Percentiles rank a stretch among this genome's conserved stretches.
phyloP scores from a whole-genome alignment of 2,329 filamentous ascomycete species.

The Botrytis elliptica region DNA sequence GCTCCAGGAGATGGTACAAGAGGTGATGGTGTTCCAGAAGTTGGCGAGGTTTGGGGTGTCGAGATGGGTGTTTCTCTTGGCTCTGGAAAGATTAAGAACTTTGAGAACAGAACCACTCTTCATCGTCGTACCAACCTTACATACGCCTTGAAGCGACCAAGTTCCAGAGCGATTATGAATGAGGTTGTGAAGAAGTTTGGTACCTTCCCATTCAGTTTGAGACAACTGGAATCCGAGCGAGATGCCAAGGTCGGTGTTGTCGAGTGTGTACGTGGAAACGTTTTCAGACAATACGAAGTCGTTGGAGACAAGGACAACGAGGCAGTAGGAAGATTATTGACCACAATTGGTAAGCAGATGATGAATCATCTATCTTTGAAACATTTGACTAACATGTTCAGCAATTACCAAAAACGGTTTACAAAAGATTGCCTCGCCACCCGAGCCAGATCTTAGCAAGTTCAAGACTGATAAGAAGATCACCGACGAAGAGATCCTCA shows the following conservation, averaged over 20 bases:
- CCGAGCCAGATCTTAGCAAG: constrained; percentile 73
- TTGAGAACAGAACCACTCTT: constrained; percentile 84
- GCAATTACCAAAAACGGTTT: constrained; percentile 98
- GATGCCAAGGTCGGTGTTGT: constrained; percentile 93
- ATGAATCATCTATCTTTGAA: not conserved
- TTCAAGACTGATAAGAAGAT: constrained; percentile 98
- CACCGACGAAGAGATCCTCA: constrained; percentile 88
- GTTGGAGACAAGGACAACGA: constrained; percentile 89
- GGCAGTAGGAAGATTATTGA: constrained; percentile 82
- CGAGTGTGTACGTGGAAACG: constrained; percentile 89
- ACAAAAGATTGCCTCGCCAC: constrained; percentile 77
- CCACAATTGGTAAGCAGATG: constrained; percentile 77
- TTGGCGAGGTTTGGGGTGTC: constrained; percentile 96
- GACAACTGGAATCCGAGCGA: constrained; percentile 95
- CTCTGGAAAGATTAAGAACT: constrained; percentile 89
- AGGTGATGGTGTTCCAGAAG: constrained; percentile 83
- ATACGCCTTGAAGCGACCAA: constrained; percentile 90
- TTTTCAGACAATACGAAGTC: constrained; percentile 94
- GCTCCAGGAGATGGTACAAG: constrained; percentile 82
- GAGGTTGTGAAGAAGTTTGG: constrained; percentile 98
- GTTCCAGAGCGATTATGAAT: constrained; percentile 86
- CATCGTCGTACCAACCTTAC: constrained; percentile 91
- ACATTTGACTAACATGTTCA: constrained; percentile 43
- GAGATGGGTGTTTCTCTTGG: constrained; percentile 92
- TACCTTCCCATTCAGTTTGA: constrained; percentile 94